Conservation (phyloP, 139 green algal genomes). For the Chlorella sp. region DNA sequence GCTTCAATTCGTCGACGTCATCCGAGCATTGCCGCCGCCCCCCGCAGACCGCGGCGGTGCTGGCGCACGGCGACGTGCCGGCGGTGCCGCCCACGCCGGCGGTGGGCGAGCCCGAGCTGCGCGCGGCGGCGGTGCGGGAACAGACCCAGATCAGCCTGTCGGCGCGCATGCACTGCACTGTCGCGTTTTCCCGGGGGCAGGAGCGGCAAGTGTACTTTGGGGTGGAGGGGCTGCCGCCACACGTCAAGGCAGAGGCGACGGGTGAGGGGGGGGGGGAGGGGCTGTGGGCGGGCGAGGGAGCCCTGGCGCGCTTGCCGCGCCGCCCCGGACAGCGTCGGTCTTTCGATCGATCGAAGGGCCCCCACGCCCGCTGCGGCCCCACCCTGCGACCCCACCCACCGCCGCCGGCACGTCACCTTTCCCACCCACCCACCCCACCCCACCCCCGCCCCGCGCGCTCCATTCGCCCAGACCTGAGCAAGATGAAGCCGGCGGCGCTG, state of each 20-base stretch:
- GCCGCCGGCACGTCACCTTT: not conserved
- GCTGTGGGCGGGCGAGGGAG: not conserved
- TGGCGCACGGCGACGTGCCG: constrained; percentile 31
- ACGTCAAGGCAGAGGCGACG: constrained; percentile 14
- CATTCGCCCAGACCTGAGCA: not conserved
- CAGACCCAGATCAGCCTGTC: constrained; percentile 14
- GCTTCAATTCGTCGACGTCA: not conserved
- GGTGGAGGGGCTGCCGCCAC: constrained; percentile 38
- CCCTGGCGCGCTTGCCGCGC: no score
- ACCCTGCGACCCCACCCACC: not conserved
- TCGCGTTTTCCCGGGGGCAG: constrained; percentile 74
- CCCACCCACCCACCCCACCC: not conserved
- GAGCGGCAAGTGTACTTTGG: constrained; percentile 76
- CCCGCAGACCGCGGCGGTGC: constrained; percentile 5
- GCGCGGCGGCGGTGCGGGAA: constrained; percentile 37
- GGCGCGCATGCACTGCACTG: constrained; percentile 60
- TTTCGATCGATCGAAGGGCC: no score
- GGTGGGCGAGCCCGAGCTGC: constrained; percentile 38
- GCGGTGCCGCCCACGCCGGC: not conserved
- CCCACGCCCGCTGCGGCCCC: not conserved
- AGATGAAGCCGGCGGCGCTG: constrained; percentile 11
- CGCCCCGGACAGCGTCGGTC: no score
- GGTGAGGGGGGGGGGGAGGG: not conserved
- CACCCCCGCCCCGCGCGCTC: not conserved
- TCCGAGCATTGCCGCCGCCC: not conserved